Base-by-base conservation (phyloP, 768 basidiomycete genomes). In the Cantharellus anzutake region DNA sequence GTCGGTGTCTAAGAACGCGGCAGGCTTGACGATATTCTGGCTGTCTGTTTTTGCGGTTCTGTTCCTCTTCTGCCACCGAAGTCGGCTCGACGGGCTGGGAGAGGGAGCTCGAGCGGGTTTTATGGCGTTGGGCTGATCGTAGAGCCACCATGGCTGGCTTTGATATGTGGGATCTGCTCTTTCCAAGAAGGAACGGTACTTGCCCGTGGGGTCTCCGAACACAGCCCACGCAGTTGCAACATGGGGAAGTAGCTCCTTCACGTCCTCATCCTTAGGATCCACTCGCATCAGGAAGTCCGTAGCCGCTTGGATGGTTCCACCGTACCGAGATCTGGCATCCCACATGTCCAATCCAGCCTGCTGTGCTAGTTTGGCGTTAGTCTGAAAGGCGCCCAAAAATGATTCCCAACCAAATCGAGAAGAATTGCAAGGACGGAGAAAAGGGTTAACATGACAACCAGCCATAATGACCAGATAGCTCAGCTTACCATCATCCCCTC, bases 161-260 rank as follows among this genome's bases (percentile, higher is more conserved):
- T 41, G 11, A 39, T 62, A 62, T 20, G 63, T 48, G 14, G 58
- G 39, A 50, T 66, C 62, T 20, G 38, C 58, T 39, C 51, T 50
- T 42, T 58, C 65, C 53, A 80, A 62, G 65, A 73, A 81, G 3
- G 69, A 63, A 1, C 67, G 66, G 65, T 83, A 83, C 65, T 74
- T 79, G 41, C 76, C 76, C n/a, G 74, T 67, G 2, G 78, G 66
- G 66, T 85, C 82, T n/a, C 83, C 83, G 63, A 81, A 82, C 11
- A 71, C 66, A 2, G 78, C 70, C 14, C 74, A 80, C 7, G 81
- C 76, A 37, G 78, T 77, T 4, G 79, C 81, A 60, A 84, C 68
- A 37, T 55, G 52, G 11, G 52, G 58, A 38, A n/a, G 52, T 14
- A 57, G 14, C 4, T 4, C 16, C 4, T 34, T 58, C 14, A 60